Percentiles rank a stretch among this genome's conserved stretches.
Conservation (phyloP, 163 green algal genomes). For the Scenedesmus sp. region DNA sequence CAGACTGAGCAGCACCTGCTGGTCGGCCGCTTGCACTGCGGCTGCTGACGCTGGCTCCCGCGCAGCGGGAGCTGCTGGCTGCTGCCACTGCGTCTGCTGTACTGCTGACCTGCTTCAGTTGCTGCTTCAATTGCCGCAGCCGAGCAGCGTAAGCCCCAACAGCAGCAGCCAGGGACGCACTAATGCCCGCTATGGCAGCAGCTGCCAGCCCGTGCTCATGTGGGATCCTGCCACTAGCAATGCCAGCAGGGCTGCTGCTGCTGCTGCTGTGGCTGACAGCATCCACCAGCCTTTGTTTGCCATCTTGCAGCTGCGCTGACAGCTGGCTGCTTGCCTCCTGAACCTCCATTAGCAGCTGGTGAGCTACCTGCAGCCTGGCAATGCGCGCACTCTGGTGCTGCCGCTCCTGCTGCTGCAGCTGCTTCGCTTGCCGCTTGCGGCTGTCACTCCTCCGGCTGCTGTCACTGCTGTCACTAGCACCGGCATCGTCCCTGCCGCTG, state of each 20-base stretch:
- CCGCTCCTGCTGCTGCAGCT: slow-evolving; percentile 1
- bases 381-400: not conserved
- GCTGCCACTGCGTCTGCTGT: not conserved
- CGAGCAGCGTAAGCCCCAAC: not conserved
- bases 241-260: slow-evolving; percentile 5
- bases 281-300: slow-evolving; percentile 3
- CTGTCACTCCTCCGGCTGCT: not conserved
- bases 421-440: not conserved
- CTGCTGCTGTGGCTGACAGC: not conserved
- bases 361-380: not conserved
- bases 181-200: slow-evolving; percentile 28
- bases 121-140: not conserved
- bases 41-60: not conserved
- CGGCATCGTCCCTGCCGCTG: not conserved
- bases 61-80: not conserved
- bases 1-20: not conserved
- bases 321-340: not conserved
- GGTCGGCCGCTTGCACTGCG: not conserved
- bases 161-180: slow-evolving; percentile 16
- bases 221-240: not conserved
- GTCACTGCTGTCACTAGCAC: not conserved
- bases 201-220: slow-evolving; percentile 22
- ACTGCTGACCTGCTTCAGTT: not conserved
- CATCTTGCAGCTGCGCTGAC: slow-evolving; percentile 4
- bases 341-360: slow-evolving; percentile 13